These are phyloP conservation scores for Phytophthora litchii DNA, from an alignment of 352 stramenopile species.

Conservation along the genomic window DNA sequence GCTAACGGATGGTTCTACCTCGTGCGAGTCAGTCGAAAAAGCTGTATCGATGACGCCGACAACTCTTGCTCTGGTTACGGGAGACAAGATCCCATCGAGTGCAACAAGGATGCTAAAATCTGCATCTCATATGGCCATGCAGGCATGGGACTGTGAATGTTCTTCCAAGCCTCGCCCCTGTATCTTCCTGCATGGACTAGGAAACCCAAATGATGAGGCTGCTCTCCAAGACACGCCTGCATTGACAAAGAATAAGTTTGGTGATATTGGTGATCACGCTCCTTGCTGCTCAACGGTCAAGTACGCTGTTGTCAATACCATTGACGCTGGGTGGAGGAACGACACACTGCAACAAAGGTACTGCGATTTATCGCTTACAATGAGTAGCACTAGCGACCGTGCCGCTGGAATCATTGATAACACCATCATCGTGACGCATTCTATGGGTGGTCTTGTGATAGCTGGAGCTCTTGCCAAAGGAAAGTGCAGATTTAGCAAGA, in stretches of 20 bases:
- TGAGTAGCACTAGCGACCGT: constrained; percentile 13
- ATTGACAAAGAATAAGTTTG: constrained; percentile 11
- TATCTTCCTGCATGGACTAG: constrained; percentile 27
- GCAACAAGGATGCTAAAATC: too few relatives aligned
- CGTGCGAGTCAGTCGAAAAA: constrained; percentile 12
- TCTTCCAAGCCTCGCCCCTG: constrained; percentile 24
- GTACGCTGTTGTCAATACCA: constrained; percentile 21
- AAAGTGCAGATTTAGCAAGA: constrained; percentile 17
- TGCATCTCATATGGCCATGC: too few relatives aligned
- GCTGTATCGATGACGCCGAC: constrained; percentile 19
- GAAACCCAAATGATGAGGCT: constrained; percentile 11
- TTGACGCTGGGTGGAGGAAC: constrained; percentile 16
- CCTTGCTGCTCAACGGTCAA: constrained; percentile 23
- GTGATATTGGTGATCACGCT: constrained; percentile 19
- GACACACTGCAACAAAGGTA: constrained; percentile 18
- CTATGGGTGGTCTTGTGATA: constrained; percentile 30
- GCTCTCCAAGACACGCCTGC: constrained; percentile 11
- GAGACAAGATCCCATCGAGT: too few relatives aligned
- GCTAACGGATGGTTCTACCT: constrained; percentile 1
- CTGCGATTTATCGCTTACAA: constrained; percentile 21
- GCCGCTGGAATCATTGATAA: constrained; percentile 8
- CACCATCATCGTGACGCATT: constrained; percentile 33
- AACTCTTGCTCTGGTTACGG: constrained; percentile 23
- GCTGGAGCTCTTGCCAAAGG: constrained; percentile 14
- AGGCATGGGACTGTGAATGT: too few relatives aligned